phyloP scores from a whole-genome alignment of 202 grass and related monocot genomes.

The Digitaria exilis region DNA sequence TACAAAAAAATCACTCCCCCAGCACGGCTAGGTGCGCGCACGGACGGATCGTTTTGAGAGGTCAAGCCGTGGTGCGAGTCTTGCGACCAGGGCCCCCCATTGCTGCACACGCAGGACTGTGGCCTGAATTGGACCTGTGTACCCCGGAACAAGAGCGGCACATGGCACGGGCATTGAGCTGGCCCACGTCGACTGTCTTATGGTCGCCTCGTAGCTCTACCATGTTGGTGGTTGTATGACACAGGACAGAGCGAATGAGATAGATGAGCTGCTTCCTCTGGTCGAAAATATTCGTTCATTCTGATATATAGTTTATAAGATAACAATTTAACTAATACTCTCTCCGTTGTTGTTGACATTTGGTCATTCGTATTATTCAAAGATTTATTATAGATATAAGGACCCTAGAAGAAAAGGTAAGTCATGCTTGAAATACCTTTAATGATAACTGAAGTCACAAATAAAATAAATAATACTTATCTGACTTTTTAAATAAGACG shows the following conservation, averaged over 20 bases:
- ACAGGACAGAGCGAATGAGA: not conserved
- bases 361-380: too few species aligned
- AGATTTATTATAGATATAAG: too few species aligned
- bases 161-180: not conserved
- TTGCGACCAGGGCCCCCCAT: not conserved
- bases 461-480: too few species aligned
- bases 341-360: too few species aligned
- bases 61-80: not conserved
- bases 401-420: too few species aligned
- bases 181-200: not conserved
- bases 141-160: not conserved
- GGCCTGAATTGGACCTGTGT: slow-evolving; percentile 1
- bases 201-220: not conserved
- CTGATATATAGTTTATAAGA: too few species aligned
- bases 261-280: too few species aligned
- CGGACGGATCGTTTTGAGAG: not conserved
- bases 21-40: not conserved
- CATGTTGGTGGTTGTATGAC: not conserved
- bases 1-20: not conserved
- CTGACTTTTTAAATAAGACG: too few species aligned
- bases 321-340: too few species aligned
- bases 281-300: too few species aligned
- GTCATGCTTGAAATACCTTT: too few species aligned
- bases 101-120: not conserved
- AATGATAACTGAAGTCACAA: too few species aligned